These are phyloP conservation scores for Penicillium sp. DNA, from an alignment of 2,329 filamentous ascomycete genomes.

Conservation along the genomic window DNA sequence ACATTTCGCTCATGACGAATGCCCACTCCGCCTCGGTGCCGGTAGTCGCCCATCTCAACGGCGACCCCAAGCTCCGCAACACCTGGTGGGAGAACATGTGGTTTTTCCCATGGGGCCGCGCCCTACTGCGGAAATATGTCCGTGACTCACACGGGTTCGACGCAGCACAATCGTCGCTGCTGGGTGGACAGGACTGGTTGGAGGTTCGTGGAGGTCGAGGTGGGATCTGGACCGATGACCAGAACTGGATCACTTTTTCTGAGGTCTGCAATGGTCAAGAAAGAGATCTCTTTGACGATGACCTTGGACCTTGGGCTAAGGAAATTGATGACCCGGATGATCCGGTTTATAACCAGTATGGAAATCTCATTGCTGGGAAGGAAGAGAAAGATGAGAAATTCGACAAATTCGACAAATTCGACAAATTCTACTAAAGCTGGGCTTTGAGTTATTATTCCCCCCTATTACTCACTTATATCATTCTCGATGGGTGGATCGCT, in stretches of 20 bases:
- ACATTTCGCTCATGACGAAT: constrained; percentile 50
- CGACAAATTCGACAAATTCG: neutral
- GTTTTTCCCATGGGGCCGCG: constrained; percentile 51
- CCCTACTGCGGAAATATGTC: constrained; percentile 52
- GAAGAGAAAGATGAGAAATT: constrained; percentile 16
- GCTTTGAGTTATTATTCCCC: neutral
- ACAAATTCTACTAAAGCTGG: neutral
- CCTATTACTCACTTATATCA: neutral
- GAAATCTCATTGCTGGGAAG: constrained; percentile 39
- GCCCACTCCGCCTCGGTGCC: constrained; percentile 50
- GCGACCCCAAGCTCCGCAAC: constrained; percentile 33
- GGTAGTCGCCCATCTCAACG: constrained; percentile 45
- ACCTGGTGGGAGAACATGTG: constrained; percentile 50
- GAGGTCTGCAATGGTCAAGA: constrained; percentile 50
- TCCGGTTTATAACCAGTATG: constrained; percentile 43
- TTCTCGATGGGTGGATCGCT: neutral
- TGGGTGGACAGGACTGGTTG: constrained; percentile 51
- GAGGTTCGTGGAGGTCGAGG: constrained; percentile 54
- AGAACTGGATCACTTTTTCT: constrained; percentile 51
- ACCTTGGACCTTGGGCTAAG: constrained; percentile 43
- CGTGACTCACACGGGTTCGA: constrained; percentile 45
- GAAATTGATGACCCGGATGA: constrained; percentile 35
- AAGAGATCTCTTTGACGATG: constrained; percentile 50
- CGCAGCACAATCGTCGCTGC: constrained; percentile 45
- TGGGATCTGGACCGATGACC: constrained; percentile 55